Evolutionary conservation across 352 stramenopile species (phyloP).

Genomic region (Globisporangium uncinulatum): DNA sequence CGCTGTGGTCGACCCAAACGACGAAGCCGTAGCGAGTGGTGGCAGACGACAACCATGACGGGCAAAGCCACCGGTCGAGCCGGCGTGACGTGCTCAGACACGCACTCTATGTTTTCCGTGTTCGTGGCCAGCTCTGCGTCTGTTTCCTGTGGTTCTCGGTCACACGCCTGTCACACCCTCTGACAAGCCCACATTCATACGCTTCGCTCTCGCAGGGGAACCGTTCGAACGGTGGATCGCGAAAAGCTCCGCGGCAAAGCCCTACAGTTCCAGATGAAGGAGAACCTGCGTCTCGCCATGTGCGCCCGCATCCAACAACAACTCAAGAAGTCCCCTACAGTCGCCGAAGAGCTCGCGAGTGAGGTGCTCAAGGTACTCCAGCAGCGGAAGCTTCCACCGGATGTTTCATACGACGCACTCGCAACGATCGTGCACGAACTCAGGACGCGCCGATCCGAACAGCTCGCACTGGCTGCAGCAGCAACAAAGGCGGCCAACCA

Average conservation of each 20-base stretch:
- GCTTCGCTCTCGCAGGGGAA: conserved; percentile 17
- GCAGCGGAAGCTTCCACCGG: conserved; percentile 27
- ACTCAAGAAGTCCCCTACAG: conserved; percentile 53
- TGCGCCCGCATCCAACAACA: conserved; percentile 71
- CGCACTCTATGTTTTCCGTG: conserved; percentile 39
- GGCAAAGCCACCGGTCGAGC: conserved; percentile 25
- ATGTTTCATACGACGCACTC: conserved; percentile 39
- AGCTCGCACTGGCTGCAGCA: conserved; percentile 19
- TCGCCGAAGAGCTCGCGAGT: conserved; percentile 54
- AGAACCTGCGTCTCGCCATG: conserved; percentile 58
- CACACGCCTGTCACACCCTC: not conserved
- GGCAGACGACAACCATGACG: conserved; percentile 20
- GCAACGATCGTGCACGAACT: conserved; percentile 37
- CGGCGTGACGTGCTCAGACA: conserved; percentile 22
- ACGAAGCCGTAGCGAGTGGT: not conserved
- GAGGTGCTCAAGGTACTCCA: conserved; percentile 50
- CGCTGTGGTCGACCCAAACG: too few species aligned
- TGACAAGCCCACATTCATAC: not conserved
- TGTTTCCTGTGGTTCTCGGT: not conserved
- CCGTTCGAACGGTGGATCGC: conserved; percentile 53
- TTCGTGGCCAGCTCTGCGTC: conserved; percentile 6
- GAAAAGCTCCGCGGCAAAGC: conserved; percentile 68
- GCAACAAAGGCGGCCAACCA: conserved; percentile 1
- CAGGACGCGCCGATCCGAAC: conserved; percentile 25
- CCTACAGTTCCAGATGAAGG: conserved; percentile 64